Percentiles rank a stretch among this genome's conserved stretches.
Evolutionary conservation across 2,329 filamentous ascomycete genomes (phyloP).

Genomic region (Penicillium olsonii): DNA sequence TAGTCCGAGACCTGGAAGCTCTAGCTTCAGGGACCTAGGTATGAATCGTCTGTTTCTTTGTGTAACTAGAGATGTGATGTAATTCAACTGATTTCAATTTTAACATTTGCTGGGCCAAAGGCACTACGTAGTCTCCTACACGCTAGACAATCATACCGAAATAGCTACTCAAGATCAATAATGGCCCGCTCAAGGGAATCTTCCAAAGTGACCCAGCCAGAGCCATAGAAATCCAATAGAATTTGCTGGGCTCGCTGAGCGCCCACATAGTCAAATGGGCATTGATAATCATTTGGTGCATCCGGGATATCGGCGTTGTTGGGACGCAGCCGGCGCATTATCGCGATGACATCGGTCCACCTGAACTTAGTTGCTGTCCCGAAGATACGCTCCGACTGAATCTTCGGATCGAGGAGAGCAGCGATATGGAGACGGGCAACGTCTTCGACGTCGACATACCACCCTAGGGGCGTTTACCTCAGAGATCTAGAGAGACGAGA

Average conservation of each 20-base stretch:
- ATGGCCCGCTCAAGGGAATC: neutral
- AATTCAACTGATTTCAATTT: neutral
- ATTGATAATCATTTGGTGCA: neutral
- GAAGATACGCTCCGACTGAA: neutral
- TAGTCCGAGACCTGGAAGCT: too few species aligned
- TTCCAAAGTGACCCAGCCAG: neutral
- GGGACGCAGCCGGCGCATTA: neutral
- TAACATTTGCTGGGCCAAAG: neutral
- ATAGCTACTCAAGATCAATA: neutral
- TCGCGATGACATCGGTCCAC: neutral
- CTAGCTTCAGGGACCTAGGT: too few species aligned
- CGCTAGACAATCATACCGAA: neutral
- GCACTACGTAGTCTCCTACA: neutral
- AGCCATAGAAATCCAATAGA: neutral
- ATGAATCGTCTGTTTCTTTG: too few species aligned
- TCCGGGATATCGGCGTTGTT: neutral
- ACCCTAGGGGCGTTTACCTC: conserved; percentile 1
- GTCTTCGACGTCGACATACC: neutral
- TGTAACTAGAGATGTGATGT: too few species aligned
- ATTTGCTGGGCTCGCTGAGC: neutral
- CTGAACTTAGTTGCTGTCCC: neutral
- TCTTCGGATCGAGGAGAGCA: neutral
- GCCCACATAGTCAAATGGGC: neutral
- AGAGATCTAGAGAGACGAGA: neutral
- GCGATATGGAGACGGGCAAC: neutral